These are phyloP conservation scores for Nicotiana tomentosiformis DNA, from an alignment of 257 asterid genomes.

Conservation along the genomic window DNA sequence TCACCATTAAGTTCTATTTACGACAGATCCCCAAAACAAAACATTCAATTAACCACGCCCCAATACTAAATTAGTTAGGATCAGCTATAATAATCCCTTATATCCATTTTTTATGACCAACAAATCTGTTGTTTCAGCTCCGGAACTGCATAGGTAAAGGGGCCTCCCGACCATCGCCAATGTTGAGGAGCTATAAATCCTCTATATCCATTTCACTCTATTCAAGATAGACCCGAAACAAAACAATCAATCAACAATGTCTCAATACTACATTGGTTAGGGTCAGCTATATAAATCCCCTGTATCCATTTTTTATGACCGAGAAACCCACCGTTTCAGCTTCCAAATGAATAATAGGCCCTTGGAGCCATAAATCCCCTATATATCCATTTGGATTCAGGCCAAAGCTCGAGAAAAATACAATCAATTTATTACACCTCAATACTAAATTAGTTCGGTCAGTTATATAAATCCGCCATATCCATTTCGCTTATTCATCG, in stretches of 20 bases:
- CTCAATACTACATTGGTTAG: background rate
- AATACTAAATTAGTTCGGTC: background rate
- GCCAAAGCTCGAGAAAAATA: background rate
- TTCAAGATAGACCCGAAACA: background rate
- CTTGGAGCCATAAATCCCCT: background rate
- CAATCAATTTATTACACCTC: background rate
- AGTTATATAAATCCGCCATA: background rate
- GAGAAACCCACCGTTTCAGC: background rate
- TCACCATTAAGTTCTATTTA: background rate
- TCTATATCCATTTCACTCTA: background rate
- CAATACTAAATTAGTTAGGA: background rate
- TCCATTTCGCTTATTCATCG: background rate
- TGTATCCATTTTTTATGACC: too few species aligned
- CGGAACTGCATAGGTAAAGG: background rate
- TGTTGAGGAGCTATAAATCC: background rate
- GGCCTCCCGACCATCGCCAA: background rate
- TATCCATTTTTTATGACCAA: background rate
- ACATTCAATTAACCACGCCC: background rate
- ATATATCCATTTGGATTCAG: background rate
- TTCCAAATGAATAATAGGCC: background rate
- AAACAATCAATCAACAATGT: background rate
- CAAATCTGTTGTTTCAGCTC: background rate
- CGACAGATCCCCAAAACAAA: too few species aligned
- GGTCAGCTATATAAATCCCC: too few species aligned
- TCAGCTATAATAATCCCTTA: background rate